phyloP scores from a whole-genome alignment of 257 asterid genomes.

The Mitragyna speciosa region DNA sequence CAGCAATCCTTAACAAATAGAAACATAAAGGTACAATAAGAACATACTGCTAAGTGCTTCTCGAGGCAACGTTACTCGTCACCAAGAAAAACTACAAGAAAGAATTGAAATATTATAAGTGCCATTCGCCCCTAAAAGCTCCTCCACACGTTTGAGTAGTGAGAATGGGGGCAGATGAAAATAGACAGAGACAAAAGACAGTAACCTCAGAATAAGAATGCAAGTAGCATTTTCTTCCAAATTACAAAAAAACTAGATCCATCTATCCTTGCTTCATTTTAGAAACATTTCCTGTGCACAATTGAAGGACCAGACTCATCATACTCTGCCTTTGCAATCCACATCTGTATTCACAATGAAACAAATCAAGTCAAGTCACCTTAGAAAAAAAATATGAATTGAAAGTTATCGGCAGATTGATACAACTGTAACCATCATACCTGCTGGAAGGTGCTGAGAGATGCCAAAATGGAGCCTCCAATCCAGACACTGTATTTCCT shows the following conservation, averaged over 20 bases:
- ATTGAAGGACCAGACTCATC: conserved; percentile 53
- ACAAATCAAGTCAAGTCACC: neutral
- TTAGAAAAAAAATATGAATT: neutral
- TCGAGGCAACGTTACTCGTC: conserved; percentile 6
- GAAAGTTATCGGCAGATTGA: neutral
- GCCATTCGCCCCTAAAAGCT: neutral
- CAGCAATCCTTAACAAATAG: conserved; percentile 6
- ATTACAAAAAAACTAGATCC: conserved; percentile 15
- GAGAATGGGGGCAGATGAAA: conserved; percentile 3
- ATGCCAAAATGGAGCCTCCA: conserved; percentile 25
- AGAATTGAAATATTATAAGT: conserved; percentile 15
- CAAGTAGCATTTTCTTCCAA: conserved; percentile 23
- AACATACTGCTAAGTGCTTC: neutral
- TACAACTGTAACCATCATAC: neutral
- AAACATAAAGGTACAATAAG: neutral
- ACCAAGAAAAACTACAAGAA: conserved; percentile 15
- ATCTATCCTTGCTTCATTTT: conserved; percentile 7
- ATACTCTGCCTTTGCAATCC: conserved; percentile 51
- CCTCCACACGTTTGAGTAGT: neutral
- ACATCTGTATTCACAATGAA: conserved; percentile 34
- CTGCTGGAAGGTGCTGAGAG: conserved; percentile 30
- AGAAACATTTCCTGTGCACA: conserved; percentile 52
- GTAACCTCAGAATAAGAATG: conserved; percentile 10
- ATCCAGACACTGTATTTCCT: conserved; percentile 26
- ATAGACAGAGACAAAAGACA: conserved; percentile 16